Evolutionary conservation across 768 basidiomycete species (phyloP).

Genomic region (Serendipita sp.): DNA sequence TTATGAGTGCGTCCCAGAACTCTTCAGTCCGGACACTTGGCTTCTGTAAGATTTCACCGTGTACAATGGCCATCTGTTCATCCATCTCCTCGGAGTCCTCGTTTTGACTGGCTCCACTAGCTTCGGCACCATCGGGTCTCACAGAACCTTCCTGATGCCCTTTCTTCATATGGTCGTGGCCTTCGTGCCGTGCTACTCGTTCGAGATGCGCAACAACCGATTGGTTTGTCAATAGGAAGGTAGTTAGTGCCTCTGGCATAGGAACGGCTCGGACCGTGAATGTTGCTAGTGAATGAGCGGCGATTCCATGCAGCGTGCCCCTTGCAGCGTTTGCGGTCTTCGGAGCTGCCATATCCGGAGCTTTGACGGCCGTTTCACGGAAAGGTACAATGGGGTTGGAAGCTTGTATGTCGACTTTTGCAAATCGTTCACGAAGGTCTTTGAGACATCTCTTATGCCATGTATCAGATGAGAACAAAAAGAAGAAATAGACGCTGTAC

Average conservation of each 20-base stretch:
- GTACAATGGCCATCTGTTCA: conserved; percentile 27
- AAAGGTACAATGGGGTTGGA: conserved; percentile 97
- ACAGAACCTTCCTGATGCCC: conserved; percentile 13
- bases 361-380: conserved; percentile 83
- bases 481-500: background rate
- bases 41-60: conserved; percentile 43
- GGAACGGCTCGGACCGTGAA: conserved; percentile 77
- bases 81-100: conserved; percentile 21
- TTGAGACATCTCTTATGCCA: conserved; percentile 69
- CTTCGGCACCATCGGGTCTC: conserved; percentile 17
- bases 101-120: background rate
- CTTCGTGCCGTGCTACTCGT: conserved; percentile 26
- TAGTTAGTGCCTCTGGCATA: conserved; percentile 50
- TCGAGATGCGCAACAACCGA: conserved; percentile 45
- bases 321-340: conserved; percentile 55
- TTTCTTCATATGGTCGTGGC: conserved; percentile 8
- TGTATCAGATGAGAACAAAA: background rate
- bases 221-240: conserved; percentile 66
- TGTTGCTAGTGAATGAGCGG: conserved; percentile 52
- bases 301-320: conserved; percentile 61
- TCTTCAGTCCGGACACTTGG: conserved; percentile 51
- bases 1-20: conserved; percentile 62
- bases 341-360: conserved; percentile 72
- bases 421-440: conserved; percentile 91
- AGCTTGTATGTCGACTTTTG: conserved; percentile 79